A percentile compares a stretch with the other conserved stretches of the same genome.
Conservation (phyloP, 331 rosid genomes). For the Malus hybrid region DNA sequence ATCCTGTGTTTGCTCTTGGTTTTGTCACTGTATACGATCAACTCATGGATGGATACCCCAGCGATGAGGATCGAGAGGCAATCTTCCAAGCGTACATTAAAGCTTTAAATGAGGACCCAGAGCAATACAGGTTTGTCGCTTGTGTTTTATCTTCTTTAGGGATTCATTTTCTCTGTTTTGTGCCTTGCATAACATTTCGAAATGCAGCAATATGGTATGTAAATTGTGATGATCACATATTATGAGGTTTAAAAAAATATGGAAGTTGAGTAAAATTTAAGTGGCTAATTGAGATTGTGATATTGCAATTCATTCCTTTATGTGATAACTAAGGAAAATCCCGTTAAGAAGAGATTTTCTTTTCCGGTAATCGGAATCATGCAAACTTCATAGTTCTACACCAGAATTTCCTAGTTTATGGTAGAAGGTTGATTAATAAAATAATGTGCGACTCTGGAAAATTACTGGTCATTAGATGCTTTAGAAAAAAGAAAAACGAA, state of each 20-base stretch:
- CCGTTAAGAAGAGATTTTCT: neutral
- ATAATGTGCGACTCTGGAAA: neutral
- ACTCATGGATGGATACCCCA: slow-evolving; percentile 91
- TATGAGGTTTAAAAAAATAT: neutral
- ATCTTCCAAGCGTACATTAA: slow-evolving; percentile 78
- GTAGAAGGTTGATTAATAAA: neutral
- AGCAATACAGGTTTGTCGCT: slow-evolving; percentile 62
- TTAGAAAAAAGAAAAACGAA: neutral
- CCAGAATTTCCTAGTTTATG: neutral
- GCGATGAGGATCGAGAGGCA: slow-evolving; percentile 72
- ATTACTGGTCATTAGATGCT: too few relatives aligned
- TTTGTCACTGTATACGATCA: slow-evolving; percentile 85
- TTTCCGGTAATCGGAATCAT: neutral
- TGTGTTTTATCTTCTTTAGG: neutral
- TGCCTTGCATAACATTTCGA: neutral
- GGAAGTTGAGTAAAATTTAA: neutral
- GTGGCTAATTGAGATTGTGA: neutral
- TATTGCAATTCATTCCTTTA: neutral
- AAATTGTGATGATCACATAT: neutral
- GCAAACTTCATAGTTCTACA: neutral
- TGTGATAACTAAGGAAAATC: neutral
- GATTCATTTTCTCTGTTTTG: neutral
- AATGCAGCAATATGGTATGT: neutral
- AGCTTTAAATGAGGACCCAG: slow-evolving; percentile 83
- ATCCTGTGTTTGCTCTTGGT: slow-evolving; percentile 90